Base-by-base conservation (phyloP, 2,329 filamentous ascomycete species). In the Alternaria hordeiaustralica region DNA sequence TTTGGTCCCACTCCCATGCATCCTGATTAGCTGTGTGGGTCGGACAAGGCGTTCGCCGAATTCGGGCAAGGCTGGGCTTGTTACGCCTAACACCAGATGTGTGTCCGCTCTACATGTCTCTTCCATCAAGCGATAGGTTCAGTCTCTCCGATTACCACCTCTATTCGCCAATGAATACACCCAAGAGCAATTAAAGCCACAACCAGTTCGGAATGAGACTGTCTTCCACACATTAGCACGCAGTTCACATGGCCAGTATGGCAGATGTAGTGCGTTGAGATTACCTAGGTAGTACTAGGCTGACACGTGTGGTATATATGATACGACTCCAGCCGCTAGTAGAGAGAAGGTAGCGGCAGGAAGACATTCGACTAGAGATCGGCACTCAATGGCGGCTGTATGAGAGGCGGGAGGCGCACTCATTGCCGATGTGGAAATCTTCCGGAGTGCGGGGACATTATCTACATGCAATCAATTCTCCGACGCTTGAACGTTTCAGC, bases 401-500 rank as follows among this genome's bases (percentile, higher is more conserved):
- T 8, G 49, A 0, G 12, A 28, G 12, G 9, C 28, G 28, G 18
- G 18, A 51, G 18, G 49, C 28, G 49, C 33, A 21, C 8, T 43
- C 26, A 36, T 50, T 33, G 47, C 60, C 60, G 36, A 62, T 43
- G 23, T 53, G 8, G 28, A 28, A 62, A 58, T 62, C 28, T 54
- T 36, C 28, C 47, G 45, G 30, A 56, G n/a, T 57, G 64, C 53
- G 64, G 63, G 33, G 45, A 58, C 26, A 20, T 12, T 46, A 41
- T 11, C 47, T 44, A 30, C 13, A 62, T 47, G 28, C 60, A 65
- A 60, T 63, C 25, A 63, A 49, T 45, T 26, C 30, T 57, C 60
- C 56, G 63, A 65, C 51, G 51, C 63, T 60, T 65, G 60, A 60
- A 26, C 54, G 43, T 65, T 63, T 65, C 56, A 65, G 41, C 23